phyloP scores from a whole-genome alignment of 2,329 filamentous ascomycete genomes.

The Botryotinia globosa region DNA sequence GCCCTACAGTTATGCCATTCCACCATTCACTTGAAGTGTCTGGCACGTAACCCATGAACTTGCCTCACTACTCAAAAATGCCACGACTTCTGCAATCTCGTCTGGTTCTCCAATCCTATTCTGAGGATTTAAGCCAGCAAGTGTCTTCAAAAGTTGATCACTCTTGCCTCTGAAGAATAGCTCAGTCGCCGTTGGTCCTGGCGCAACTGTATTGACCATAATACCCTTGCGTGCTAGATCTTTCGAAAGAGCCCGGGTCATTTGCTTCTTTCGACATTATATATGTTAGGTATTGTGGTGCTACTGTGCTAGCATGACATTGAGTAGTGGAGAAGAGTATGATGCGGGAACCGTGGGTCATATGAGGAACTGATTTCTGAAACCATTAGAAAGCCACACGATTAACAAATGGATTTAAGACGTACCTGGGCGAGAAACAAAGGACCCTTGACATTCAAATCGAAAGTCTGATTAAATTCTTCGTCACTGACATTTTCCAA shows the following conservation, averaged over 20 bases:
- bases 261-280: constrained; percentile 52
- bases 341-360: constrained; percentile 48
- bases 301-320: constrained; percentile 40
- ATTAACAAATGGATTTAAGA: not conserved
- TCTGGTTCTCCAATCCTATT: constrained; percentile 47
- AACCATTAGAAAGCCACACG: not conserved
- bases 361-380: constrained; percentile 51
- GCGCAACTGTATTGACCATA: constrained; percentile 50
- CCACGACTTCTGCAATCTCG: constrained; percentile 47
- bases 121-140: constrained; percentile 44
- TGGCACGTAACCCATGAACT: constrained; percentile 33
- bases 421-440: constrained; percentile 50
- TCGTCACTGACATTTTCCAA: constrained; percentile 50
- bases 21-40: constrained; percentile 34
- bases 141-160: constrained; percentile 43
- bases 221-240: constrained; percentile 49
- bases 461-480: constrained; percentile 50
- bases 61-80: constrained; percentile 39
- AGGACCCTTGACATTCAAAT: constrained; percentile 56
- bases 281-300: constrained; percentile 47
- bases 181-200: constrained; percentile 51
- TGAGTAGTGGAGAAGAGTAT: constrained; percentile 52
- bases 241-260: constrained; percentile 50
- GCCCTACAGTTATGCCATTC: constrained; percentile 28
- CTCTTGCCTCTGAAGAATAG: constrained; percentile 46